Evolutionary conservation across 2,329 filamentous ascomycete species (phyloP).

Genomic region (Aspergillus pseudoviridinutans): DNA sequence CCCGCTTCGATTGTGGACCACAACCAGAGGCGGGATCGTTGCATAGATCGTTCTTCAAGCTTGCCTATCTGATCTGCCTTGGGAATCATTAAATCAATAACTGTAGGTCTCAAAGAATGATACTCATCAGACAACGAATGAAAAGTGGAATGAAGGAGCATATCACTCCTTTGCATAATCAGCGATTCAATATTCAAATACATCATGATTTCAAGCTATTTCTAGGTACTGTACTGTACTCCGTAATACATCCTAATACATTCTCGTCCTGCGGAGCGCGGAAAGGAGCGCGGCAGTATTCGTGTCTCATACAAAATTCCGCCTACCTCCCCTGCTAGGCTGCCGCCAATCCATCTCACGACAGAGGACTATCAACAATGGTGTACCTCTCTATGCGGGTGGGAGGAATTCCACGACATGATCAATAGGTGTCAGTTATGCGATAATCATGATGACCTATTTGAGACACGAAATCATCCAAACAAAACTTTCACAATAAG

Average conservation of each 20-base stretch:
- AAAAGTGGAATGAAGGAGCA: background rate
- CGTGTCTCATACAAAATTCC: background rate
- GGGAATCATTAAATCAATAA: background rate
- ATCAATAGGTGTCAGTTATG: background rate
- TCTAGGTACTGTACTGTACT: background rate
- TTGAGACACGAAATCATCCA: background rate
- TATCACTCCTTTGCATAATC: background rate
- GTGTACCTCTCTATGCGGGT: background rate
- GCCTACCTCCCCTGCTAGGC: background rate
- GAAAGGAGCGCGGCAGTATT: background rate
- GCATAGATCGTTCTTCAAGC: background rate
- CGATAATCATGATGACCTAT: background rate
- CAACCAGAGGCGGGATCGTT: conserved; percentile 2
- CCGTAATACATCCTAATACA: background rate
- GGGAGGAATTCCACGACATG: background rate
- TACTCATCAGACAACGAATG: background rate
- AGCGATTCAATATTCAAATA: background rate
- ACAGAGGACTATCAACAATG: background rate
- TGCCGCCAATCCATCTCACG: background rate
- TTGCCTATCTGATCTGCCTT: conserved; percentile 12
- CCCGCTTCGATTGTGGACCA: conserved; percentile 38
- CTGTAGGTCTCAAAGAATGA: background rate
- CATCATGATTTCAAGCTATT: background rate
- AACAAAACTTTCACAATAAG: background rate
- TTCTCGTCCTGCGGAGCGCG: background rate